Base-by-base conservation (phyloP, 345 rosid species). In the Syzygium oleosum region DNA sequence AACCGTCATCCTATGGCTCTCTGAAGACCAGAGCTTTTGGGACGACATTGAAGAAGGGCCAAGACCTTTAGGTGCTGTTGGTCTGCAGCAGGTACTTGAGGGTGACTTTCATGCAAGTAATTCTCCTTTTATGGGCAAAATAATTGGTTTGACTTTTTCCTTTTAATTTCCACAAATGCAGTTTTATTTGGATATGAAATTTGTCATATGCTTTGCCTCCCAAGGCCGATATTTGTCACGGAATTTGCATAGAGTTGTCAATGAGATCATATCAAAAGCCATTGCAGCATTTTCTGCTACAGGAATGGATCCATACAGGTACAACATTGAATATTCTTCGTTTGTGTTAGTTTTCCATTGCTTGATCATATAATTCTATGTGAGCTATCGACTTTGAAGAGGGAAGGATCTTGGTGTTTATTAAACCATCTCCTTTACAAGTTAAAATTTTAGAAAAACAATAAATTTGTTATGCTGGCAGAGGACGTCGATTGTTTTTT, bases 41-140 rank as follows among this genome's bases (percentile, higher is more conserved):
- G 99, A 95, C 91, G 99, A 98, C 87, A 97, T 98, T 78, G 99
- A 96, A 91, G 98, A 96, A 85, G 99, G 99, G 84, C 99, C 98
- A 73, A 94, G 94, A 93, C 95, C 98, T 61, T 90, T 98, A 89
- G 99, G 98, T 88, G 94, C 98, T 91, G 94, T 94, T 89, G 99
- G 99, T 89, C 91, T 97, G 86, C 99, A 93, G 61, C 98, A 98
- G 94, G 99, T 92, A 90, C 27, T 91, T 38, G 46, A 86, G 86
- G 88, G 84, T 87, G 61, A 51, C 52, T 85, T 90, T 84, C 56
- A 88, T 79, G 85, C 55, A 3, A 87, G 68, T 85, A 22, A 23
- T 53, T 73, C 52, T 88, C 12, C 52, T 22, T 14, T 49, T 25
- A 29, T 14, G 79, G 53, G 51, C 51, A 51, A 46, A 51, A 59